These are phyloP conservation scores for Nannochloropsis granulata DNA, from an alignment of 108 stramenopile species.

Conservation along the genomic window DNA sequence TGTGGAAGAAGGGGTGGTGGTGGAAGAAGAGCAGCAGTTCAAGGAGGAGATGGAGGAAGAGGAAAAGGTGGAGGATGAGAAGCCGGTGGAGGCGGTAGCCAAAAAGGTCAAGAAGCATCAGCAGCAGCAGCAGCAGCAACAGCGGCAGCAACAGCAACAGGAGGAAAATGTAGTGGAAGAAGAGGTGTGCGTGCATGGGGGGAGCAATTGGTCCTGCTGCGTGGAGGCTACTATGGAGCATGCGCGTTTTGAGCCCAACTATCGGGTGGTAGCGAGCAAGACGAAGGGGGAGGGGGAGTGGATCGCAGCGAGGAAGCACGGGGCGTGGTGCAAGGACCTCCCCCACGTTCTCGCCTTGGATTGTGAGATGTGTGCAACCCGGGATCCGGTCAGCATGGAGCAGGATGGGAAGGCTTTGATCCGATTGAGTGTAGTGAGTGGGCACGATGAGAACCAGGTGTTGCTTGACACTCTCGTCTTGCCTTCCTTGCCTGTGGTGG, in stretches of 20 bases:
- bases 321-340: conserved; percentile 49
- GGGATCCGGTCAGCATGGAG: conserved; percentile 61
- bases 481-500: conserved; percentile 71
- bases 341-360: conserved; percentile 86
- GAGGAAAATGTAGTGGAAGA: neutral
- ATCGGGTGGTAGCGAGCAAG: neutral
- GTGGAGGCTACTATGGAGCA: neutral
- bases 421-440: conserved; percentile 77
- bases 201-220: neutral
- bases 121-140: neutral
- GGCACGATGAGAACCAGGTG: conserved; percentile 48
- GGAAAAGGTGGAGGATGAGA: no score
- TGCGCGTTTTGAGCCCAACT: neutral
- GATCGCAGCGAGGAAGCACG: conserved; percentile 47
- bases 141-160: neutral
- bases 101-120: no score
- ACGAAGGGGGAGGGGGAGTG: neutral
- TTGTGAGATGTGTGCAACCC: conserved; percentile 87
- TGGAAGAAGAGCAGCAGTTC: neutral
- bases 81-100: no score
- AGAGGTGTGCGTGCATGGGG: neutral
- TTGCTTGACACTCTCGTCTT: conserved; percentile 82
- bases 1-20: neutral
- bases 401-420: conserved; percentile 63
- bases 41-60: neutral